These are phyloP conservation scores for Nigrograna mackinnonii DNA, from an alignment of 2,329 filamentous ascomycete genomes.

Conservation along the genomic window DNA sequence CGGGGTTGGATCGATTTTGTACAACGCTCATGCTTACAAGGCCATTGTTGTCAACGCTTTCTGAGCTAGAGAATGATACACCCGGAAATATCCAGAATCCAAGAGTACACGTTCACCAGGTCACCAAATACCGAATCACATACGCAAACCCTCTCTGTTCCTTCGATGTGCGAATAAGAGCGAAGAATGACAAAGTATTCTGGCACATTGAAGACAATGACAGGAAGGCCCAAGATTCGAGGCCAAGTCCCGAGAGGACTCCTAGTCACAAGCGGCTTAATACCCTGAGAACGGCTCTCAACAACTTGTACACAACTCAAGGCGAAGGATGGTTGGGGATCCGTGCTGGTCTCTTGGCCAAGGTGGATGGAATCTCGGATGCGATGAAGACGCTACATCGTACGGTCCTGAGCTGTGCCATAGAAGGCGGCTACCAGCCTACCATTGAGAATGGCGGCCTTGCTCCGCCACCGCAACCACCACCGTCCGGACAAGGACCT, in stretches of 20 bases:
- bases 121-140: constrained; percentile 41
- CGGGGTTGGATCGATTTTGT: constrained; percentile 58
- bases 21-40: constrained; percentile 64
- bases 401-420: constrained; percentile 36
- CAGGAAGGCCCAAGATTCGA: constrained; percentile 21
- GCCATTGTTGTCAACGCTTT: constrained; percentile 65
- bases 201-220: constrained; percentile 44
- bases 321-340: constrained; percentile 43
- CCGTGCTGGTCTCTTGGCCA: constrained; percentile 40
- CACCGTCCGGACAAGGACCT: too few species aligned
- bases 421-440: constrained; percentile 19
- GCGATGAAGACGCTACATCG: constrained; percentile 43
- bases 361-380: constrained; percentile 36
- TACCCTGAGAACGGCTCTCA: constrained; percentile 32
- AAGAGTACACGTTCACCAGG: constrained; percentile 34
- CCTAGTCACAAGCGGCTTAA: constrained; percentile 32
- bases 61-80: constrained; percentile 60
- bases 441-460: too few species aligned
- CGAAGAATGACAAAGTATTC: constrained; percentile 31
- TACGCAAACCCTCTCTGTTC: constrained; percentile 45
- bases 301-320: constrained; percentile 31
- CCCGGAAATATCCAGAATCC: constrained; percentile 29
- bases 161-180: constrained; percentile 41
- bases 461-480: too few species aligned
- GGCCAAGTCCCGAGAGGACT: constrained; percentile 26